Conservation (phyloP, 768 basidiomycete genomes). For the Suillus occidentalis region DNA sequence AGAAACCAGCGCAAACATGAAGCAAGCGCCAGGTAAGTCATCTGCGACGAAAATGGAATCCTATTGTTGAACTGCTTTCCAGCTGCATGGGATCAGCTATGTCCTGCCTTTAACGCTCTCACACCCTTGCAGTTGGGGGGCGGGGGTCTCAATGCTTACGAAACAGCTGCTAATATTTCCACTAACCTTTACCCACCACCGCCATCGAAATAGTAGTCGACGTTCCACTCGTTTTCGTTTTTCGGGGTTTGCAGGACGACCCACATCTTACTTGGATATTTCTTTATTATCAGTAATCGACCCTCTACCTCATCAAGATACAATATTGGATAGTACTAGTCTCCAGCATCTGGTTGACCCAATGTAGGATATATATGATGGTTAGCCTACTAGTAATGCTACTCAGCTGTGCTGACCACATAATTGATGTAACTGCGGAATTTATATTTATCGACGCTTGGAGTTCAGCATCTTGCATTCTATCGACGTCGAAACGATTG, state of each 20-base stretch:
- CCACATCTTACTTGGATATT: background rate
- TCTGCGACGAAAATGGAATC: background rate
- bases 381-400: too few relatives aligned
- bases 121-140: constrained; percentile 16
- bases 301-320: background rate
- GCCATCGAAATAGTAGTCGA: too few relatives aligned
- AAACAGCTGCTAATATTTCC: constrained; percentile 20
- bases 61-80: background rate
- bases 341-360: background rate
- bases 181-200: constrained; percentile 13
- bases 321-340: background rate
- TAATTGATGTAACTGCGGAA: background rate
- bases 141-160: constrained; percentile 18
- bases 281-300: background rate
- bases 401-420: background rate
- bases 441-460: background rate
- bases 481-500: background rate
- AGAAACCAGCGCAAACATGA: background rate
- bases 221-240: background rate
- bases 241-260: background rate
- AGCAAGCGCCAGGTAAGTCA: background rate
- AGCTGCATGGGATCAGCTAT: constrained; percentile 28
- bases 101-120: constrained; percentile 23
- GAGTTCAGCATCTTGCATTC: background rate
- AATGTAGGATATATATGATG: background rate